Evolutionary conservation across 1,139 yeast genomes (phyloP), one percentile per base, ranked within the genome.

Genomic region (Lodderomyces jiufengensis): DNA sequence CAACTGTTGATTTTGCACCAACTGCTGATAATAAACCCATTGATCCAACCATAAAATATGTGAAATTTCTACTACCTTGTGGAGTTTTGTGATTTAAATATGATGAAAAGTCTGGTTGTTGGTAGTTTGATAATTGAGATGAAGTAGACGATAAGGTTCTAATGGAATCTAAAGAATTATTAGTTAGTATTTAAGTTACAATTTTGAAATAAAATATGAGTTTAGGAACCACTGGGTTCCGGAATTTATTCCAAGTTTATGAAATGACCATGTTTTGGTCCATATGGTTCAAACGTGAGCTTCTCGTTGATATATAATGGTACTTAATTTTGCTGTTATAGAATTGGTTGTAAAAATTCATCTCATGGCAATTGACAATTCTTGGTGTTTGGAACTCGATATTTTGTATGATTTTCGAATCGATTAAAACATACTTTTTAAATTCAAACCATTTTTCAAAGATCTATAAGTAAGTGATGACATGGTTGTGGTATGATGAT

Each of bases 31-130:
- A 72, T 54, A 92, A 72, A 60, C 99, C 99, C 67, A 92, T 75
- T 36, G 97, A 83, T 47, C 99, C 99, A 50, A 92, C 95, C 92
- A 94, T 88, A 73, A 94, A 90, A 76, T 94, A 94, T 48, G 95
- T 78, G 69, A 85, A 81, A 61, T 84, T 88, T 66, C 96, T 85
- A 53, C 75, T 68, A 63, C 78, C 80, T 56, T 81, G 80, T 49
- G 73, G 80, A 45, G 78, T 61, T 63, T 84, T 79, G 57, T 82
- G 78, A 73, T 83, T 84, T 55, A 90, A 74, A 69, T 87, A 86
- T 50, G 78, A 81, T 48, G 86, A 74, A 66, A 76, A 92, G 70
- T 92, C 95, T 59, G 97, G 98, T 40, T 94, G 92, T 64, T 87
- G 84, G 76, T 86, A 92, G 54, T 84, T 80, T 42, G 92, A 76